Evolutionary conservation across 306 rosid genomes (phyloP).

Genomic region (Cyclanthera cordifolia): DNA sequence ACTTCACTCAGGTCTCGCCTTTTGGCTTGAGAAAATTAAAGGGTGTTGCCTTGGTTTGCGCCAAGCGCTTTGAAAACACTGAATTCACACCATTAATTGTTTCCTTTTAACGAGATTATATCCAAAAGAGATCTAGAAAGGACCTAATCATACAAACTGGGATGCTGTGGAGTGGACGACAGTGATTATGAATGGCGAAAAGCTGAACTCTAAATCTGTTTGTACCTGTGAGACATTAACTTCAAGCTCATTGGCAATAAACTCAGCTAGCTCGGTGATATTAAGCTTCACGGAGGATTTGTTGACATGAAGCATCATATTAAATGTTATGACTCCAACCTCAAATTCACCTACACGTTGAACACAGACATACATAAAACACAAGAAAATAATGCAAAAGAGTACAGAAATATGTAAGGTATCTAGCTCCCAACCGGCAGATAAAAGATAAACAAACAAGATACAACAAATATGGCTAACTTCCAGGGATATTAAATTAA

Average conservation of each 20-base stretch:
- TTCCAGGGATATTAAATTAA: no score
- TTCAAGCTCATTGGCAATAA: constrained; percentile 31
- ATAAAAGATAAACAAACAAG: no score
- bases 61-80: no score
- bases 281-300: constrained; percentile 23
- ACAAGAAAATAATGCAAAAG: not conserved
- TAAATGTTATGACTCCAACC: constrained; percentile 28
- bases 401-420: no score
- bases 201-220: constrained; percentile 1
- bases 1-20: no score
- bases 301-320: constrained; percentile 32
- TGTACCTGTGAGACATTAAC: constrained; percentile 34
- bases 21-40: no score
- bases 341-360: constrained; percentile 25
- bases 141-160: not conserved
- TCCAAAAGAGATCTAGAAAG: not conserved
- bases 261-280: constrained; percentile 31
- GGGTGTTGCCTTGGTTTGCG: no score
- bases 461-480: no score
- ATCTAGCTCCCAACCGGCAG: no score
- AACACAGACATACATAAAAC: constrained; percentile 2
- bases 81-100: not conserved
- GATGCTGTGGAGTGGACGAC: not conserved
- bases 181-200: not conserved
- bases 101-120: not conserved